phyloP scores from a whole-genome alignment of 306 rosid species.

The Leucaena leucocephala region DNA sequence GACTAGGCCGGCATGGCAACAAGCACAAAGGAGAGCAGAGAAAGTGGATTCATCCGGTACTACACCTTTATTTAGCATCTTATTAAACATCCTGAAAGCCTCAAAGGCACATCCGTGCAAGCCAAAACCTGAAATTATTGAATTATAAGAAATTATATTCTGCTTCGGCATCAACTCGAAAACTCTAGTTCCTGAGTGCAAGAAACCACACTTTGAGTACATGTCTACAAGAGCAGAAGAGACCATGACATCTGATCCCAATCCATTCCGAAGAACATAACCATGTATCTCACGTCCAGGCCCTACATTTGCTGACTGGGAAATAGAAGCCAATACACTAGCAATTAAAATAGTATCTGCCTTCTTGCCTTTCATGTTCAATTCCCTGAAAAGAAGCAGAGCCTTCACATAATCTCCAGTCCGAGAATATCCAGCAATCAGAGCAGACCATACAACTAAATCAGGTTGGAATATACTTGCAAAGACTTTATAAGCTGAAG shows the following conservation, averaged over 20 bases:
- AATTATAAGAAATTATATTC: slow-evolving; percentile 72
- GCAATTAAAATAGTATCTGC: slow-evolving; percentile 73
- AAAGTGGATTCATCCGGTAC: slow-evolving; percentile 80
- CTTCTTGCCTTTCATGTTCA: slow-evolving; percentile 57
- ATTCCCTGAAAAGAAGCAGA: slow-evolving; percentile 57
- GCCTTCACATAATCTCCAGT: slow-evolving; percentile 62
- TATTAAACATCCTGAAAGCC: slow-evolving; percentile 63
- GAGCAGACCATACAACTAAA: slow-evolving; percentile 87
- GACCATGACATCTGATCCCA: slow-evolving; percentile 70
- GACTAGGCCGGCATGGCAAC: slow-evolving; percentile 84
- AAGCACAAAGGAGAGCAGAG: slow-evolving; percentile 81
- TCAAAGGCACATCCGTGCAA: slow-evolving; percentile 74
- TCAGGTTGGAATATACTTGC: slow-evolving; percentile 62
- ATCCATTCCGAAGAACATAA: slow-evolving; percentile 69
- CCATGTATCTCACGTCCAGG: slow-evolving; percentile 75
- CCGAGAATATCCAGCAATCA: slow-evolving; percentile 74
- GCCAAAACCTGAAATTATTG: slow-evolving; percentile 74
- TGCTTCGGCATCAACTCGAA: slow-evolving; percentile 58
- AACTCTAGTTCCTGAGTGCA: slow-evolving; percentile 60
- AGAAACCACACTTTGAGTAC: slow-evolving; percentile 81
- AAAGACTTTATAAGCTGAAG: slow-evolving; percentile 66
- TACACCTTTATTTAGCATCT: slow-evolving; percentile 52
- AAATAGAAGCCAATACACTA: slow-evolving; percentile 70
- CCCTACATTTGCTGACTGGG: slow-evolving; percentile 57
- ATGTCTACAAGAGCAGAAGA: slow-evolving; percentile 77